Evolutionary conservation across 352 stramenopile species (phyloP).

Genomic region (Phytophthora boehmeriae): DNA sequence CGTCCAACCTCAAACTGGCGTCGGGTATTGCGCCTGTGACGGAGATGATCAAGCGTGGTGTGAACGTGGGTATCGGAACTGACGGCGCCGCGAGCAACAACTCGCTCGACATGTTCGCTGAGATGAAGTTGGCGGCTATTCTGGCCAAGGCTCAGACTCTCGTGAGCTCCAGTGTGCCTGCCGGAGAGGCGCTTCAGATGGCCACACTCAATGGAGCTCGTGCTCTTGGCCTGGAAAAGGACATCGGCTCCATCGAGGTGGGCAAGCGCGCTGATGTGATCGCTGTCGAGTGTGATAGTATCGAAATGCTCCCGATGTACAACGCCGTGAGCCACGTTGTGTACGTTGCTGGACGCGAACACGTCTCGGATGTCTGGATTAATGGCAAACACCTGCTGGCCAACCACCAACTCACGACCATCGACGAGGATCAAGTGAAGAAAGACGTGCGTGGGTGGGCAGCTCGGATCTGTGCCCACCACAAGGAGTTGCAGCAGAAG

Average conservation of each 20-base stretch:
- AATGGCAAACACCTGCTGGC: conserved; percentile 82
- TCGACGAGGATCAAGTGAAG: conserved; percentile 72
- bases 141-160: conserved; percentile 81
- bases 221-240: conserved; percentile 76
- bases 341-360: conserved; percentile 80
- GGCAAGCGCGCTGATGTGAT: conserved; percentile 89
- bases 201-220: conserved; percentile 91
- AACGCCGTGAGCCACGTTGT: conserved; percentile 88
- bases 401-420: conserved; percentile 75
- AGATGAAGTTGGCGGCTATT: conserved; percentile 90
- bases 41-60: conserved; percentile 73
- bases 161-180: conserved; percentile 64
- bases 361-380: conserved; percentile 92
- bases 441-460: conserved; percentile 63
- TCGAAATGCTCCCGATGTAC: conserved; percentile 91
- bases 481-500: conserved; percentile 54
- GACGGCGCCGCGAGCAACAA: conserved; percentile 90
- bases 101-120: conserved; percentile 89
- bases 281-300: conserved; percentile 74
- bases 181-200: conserved; percentile 76
- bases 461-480: conserved; percentile 59
- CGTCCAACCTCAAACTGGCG: conserved; percentile 91
- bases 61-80: conserved; percentile 90
- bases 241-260: conserved; percentile 86
- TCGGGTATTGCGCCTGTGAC: conserved; percentile 83